These are phyloP conservation scores for Elongisporangium prolatum DNA, from an alignment of 352 stramenopile genomes.

Conservation along the genomic window DNA sequence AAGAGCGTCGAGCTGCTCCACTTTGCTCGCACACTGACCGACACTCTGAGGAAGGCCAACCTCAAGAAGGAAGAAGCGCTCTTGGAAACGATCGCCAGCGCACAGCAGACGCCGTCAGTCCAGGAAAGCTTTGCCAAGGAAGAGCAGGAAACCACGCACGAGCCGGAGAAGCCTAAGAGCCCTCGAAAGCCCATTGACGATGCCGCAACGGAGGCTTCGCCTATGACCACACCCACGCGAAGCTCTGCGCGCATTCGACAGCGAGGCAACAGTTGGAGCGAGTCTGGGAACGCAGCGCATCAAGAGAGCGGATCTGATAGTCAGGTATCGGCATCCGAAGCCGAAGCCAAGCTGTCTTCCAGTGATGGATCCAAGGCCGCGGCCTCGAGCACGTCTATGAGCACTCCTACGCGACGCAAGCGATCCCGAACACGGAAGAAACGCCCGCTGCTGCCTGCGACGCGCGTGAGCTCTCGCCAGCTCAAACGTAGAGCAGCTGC, in stretches of 20 bases:
- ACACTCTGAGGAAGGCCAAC: constrained; percentile 66
- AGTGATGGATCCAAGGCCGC: constrained; percentile 8
- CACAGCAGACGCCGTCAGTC: constrained; percentile 2
- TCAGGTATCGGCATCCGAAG: constrained; percentile 51
- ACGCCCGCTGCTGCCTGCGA: constrained; percentile 40
- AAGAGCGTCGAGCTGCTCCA: constrained; percentile 74
- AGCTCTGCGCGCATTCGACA: constrained; percentile 46
- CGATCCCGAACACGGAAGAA: constrained; percentile 38
- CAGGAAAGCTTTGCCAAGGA: not conserved
- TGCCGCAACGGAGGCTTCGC: constrained; percentile 5
- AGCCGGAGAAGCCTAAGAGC: constrained; percentile 5
- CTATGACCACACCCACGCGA: constrained; percentile 36
- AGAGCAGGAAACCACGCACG: not conserved
- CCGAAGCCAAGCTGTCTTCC: constrained; percentile 18
- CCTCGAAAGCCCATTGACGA: constrained; percentile 10
- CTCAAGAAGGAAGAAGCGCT: constrained; percentile 59
- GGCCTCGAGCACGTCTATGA: constrained; percentile 11
- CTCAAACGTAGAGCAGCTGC: constrained; percentile 46
- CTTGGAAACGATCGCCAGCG: constrained; percentile 33
- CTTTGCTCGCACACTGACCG: constrained; percentile 66
- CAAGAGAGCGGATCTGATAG: constrained; percentile 58
- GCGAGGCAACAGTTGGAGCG: constrained; percentile 37
- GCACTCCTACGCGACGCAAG: constrained; percentile 9
- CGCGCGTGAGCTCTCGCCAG: constrained; percentile 61
- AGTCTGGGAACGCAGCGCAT: constrained; percentile 35